Base-by-base conservation (phyloP, 139 green algal genomes). In the Chlorella sp. region DNA sequence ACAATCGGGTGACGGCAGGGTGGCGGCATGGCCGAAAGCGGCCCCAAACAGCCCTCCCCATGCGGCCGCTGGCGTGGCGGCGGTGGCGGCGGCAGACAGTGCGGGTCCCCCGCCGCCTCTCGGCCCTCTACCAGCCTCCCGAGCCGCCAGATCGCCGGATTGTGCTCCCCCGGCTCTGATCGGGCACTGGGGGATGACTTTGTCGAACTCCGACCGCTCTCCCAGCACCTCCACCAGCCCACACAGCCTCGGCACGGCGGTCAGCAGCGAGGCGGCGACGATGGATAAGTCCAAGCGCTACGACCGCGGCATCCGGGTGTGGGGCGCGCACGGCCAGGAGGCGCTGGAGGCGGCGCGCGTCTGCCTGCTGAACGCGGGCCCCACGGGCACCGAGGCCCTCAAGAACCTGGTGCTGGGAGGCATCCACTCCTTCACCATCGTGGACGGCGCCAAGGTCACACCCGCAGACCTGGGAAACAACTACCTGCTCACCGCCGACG, bases 341-440 rank as follows among this genome's bases (percentile, higher is more conserved):
- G 86, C 88, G 2, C 81, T 98, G 17, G 96, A 98, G 72, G 64
- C 62, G 34, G 91, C 94, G 18, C 64, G 73, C 5, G 83, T 97
- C 44, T 96, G 90, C 68, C 85, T 98, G 63, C 89, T 98, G 0
- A 94, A 94, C 26, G 74, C 78, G 56, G 87, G 91, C 21, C 85
- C 93, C 12, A 96, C 94, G 1, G 96, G 96, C 28, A 93, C 92
- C 1, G 97, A 99, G 84, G 93, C 96, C 3, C 89, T 99, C 16
- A 99, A 99, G 83, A 99, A 99, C 84, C 87, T 99, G 26, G 97
- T 99, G 0, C 91, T 99, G 39, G 96, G 97, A 0, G 97, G 97
- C 83, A 99, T 99, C 20, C 90, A 89, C 11, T 92, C 92, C 2
- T 99, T 99, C 91, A 99, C 96, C 0, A 90, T 99, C 23, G 94